Base-by-base conservation (phyloP, 306 rosid genomes). In the Malus orientalis region DNA sequence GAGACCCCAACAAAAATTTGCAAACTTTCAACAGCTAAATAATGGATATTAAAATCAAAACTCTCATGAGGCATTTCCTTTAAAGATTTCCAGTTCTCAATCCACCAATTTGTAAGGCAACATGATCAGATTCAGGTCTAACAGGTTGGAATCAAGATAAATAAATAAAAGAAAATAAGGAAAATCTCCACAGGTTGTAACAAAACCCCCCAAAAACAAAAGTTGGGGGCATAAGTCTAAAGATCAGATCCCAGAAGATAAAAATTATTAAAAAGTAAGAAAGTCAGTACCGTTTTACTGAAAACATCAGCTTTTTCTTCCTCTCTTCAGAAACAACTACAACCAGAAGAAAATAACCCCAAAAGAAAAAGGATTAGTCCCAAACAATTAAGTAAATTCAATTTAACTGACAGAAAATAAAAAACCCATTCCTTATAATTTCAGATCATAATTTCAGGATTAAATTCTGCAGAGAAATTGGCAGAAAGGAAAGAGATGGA, bases 21-120 rank as follows among this genome's bases (percentile, higher is more conserved):
- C 54, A 20, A 36, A 42, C 63, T 76, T 87, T 83, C 82, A 84
- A 67, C 84, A 29, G 79, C 71, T 78, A 83, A 88, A 84, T 77
- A 72, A 90, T 77, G 70, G 78, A 69, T 73, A 64, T 80, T 81
- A 54, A 74, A 85, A 82, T 77, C 84, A 61, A 32, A 75, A 68
- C 20, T 66, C 22, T 6, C 74, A 77, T 74, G 27, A 67, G 72
- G 60, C 76, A 64, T 57, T 69, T 80, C 74, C 62, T 73, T 67
- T 58, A 74, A 60, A 85, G 81, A 78, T 71, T 76, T 70, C 47
- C 60, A 62, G 47, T 73, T 40, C 68, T 87, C 78, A 77, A 49
- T n/a, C 61, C 81, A 78, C 76, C 68, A 18, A 67, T 85, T 87
- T 88, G 97, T 90, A 93, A 78, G 75, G 78, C 87, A 79, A 90